Percentiles rank a stretch among this genome's conserved stretches.
Conservation (phyloP, 2,329 filamentous ascomycete genomes). For the Zelopaecilomyces penicillatus region DNA sequence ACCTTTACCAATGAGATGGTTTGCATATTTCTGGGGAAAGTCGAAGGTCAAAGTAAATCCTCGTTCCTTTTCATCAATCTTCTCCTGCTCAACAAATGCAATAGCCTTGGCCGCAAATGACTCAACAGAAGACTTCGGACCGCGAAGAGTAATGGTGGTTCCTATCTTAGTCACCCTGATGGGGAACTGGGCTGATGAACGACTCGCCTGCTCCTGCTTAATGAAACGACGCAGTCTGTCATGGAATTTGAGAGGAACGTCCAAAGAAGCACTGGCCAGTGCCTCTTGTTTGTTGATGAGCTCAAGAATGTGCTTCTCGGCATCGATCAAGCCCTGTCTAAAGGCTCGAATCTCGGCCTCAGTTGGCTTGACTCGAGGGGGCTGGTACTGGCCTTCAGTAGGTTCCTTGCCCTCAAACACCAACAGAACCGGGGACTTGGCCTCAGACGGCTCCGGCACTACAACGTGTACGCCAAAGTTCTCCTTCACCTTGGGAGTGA, state of each 20-base stretch:
- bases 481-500: conserved; percentile 55
- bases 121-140: conserved; percentile 64
- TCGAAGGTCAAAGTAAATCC: conserved; percentile 81
- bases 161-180: conserved; percentile 51
- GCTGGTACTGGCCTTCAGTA: conserved; percentile 37
- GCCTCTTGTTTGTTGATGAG: conserved; percentile 52
- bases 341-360: conserved; percentile 44
- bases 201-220: conserved; percentile 53
- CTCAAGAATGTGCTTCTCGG: conserved; percentile 47
- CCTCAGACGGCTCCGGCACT: conserved; percentile 55
- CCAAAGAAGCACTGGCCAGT: conserved; percentile 41
- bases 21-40: conserved; percentile 90
- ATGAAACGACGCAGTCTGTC: conserved; percentile 56
- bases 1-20: conserved; percentile 66
- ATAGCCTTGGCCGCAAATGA: conserved; percentile 64
- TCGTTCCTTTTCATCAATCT: conserved; percentile 87
- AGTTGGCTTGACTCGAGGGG: conserved; percentile 46
- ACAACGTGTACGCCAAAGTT: conserved; percentile 67
- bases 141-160: conserved; percentile 63
- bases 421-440: conserved; percentile 55
- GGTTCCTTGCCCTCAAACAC: conserved; percentile 63
- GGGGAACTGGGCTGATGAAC: conserved; percentile 49
- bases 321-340: conserved; percentile 46
- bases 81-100: conserved; percentile 77
- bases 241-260: conserved; percentile 56